Evolutionary conservation across 2,329 filamentous ascomycete species (phyloP).

Genomic region (Neoscytalidium dimidiatum): DNA sequence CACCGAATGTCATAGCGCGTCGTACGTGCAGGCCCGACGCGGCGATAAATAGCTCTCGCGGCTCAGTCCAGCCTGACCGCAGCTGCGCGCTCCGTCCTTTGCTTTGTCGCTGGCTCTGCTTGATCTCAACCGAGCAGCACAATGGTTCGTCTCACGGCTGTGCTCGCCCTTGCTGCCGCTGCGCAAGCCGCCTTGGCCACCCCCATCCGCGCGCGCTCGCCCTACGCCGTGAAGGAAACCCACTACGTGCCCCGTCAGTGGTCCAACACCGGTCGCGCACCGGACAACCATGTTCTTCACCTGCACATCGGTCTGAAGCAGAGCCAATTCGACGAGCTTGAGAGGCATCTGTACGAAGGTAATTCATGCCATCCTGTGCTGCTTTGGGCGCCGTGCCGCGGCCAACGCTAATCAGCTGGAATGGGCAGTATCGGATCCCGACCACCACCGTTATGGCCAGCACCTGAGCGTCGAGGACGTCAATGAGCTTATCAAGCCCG

Average conservation of each 20-base stretch:
- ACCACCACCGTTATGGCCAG: slow-evolving; percentile 51
- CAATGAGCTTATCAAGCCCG: slow-evolving; percentile 51
- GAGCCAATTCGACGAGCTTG: slow-evolving; percentile 52
- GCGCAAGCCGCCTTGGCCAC: slow-evolving; percentile 36
- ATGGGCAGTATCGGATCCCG: slow-evolving; percentile 51
- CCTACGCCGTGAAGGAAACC: slow-evolving; percentile 58
- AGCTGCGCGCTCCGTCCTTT: neutral
- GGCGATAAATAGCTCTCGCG: neutral
- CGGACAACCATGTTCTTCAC: slow-evolving; percentile 50
- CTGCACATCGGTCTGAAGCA: slow-evolving; percentile 58
- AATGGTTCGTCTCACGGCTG: slow-evolving; percentile 8
- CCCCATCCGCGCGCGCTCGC: slow-evolving; percentile 37
- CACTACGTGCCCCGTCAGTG: slow-evolving; percentile 56
- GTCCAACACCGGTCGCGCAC: slow-evolving; percentile 50
- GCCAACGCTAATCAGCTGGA: neutral
- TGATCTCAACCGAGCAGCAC: neutral
- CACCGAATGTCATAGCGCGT: neutral
- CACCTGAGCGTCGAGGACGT: slow-evolving; percentile 52
- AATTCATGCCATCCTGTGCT: neutral
- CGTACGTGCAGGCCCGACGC: neutral
- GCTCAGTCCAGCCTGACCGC: neutral
- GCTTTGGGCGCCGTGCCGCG: too few species aligned
- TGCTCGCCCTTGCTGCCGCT: slow-evolving; percentile 32
- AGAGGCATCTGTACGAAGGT: slow-evolving; percentile 52
- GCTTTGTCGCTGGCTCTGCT: neutral